Evolutionary conservation across 306 rosid genomes (phyloP), one percentile per base, ranked within the genome.

Genomic region (Pterocarpus macrocarpus): DNA sequence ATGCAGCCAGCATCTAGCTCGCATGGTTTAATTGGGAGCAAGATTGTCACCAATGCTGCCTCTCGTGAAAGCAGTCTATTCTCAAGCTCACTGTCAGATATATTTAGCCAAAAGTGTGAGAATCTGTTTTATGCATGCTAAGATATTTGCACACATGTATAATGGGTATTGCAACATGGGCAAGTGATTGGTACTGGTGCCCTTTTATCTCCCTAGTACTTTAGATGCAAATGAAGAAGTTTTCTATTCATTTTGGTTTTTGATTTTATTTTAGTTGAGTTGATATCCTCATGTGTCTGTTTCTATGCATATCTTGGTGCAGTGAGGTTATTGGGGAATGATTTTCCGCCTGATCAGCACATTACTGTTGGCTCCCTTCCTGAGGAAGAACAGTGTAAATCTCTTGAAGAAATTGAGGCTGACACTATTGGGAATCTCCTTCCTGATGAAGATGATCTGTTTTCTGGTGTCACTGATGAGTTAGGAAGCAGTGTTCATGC

Each of bases 381-480:
- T 11, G 89, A 88, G 76, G 92, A 90, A 81, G 92, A 90, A 63
- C 88, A 91, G 1, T 79, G 76, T 80, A 83, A 88, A 77, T 82
- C 87, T 69, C 86, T 84, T 67, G 88, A 85, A 83, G 92, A 89
- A 86, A 84, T 86, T 77, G 94, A 92, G 87, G 92, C 91, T 41
- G 86, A 91, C 73, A 89, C 94, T 39, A 92, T 89, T 72, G 95
- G 97, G 75, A 89, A 89, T 87, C 95, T 92, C 79, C 97, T 92
- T 84, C 97, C 95, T 53, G 90, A 92, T 64, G 97, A 92, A 72
- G 94, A 88, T 81, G 97, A 91, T 85, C 87, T 92, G 72, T 89
- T 92, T 91, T 88, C 97, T 64, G 97, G 97, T 59, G 83, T 91
- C 80, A 41, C 43, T 74, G 88, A 88, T 83, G 94, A 77, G 57